Percentiles rank a stretch among this genome's conserved stretches.
Conservation (phyloP, 345 rosid genomes). For the Pistacia integerrima region DNA sequence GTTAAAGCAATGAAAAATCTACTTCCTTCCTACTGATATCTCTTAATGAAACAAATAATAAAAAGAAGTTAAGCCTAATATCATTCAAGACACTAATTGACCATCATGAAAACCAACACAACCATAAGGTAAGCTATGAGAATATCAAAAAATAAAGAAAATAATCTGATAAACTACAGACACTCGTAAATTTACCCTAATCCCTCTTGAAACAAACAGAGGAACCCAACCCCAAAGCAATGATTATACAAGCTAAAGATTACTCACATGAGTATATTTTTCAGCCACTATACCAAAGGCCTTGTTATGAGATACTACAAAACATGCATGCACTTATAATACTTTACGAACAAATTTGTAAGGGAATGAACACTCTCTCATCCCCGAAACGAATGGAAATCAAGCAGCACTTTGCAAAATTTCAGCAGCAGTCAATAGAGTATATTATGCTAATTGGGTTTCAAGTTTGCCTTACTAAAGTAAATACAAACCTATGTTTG, state of each 20-base stretch:
- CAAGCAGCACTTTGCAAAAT: constrained; percentile 1
- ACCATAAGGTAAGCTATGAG: neutral
- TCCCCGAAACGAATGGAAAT: neutral
- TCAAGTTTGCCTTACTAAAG: neutral
- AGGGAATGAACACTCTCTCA: neutral
- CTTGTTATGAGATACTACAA: neutral
- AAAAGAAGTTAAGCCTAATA: neutral
- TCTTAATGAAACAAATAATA: neutral
- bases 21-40: neutral
- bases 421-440: neutral
- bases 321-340: neutral
- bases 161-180: neutral
- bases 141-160: neutral
- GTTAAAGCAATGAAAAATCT: neutral
- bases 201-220: neutral
- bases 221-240: neutral
- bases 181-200: no score
- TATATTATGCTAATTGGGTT: neutral
- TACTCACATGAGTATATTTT: neutral
- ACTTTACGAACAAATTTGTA: neutral
- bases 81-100: neutral
- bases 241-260: neutral
- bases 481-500: constrained; percentile 79
- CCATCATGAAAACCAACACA: neutral
- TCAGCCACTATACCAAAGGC: neutral